A percentile compares a stretch with the other conserved stretches of the same genome.
phyloP scores from a whole-genome alignment of 192 early-diverging fungal species.

The Geranomyces variabilis region DNA sequence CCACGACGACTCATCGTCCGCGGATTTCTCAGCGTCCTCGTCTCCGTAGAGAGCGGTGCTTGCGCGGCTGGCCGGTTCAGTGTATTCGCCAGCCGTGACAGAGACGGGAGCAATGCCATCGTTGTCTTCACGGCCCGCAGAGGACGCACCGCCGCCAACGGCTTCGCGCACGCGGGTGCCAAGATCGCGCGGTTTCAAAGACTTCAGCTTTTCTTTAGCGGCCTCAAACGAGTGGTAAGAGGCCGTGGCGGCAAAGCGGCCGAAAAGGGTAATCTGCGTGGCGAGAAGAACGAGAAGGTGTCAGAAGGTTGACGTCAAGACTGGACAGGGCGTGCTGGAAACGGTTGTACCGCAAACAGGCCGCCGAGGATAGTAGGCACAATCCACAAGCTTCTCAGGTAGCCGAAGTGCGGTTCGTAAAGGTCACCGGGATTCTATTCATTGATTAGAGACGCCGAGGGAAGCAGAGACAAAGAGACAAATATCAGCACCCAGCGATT shows the following conservation, averaged over 20 bases:
- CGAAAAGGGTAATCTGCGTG: not conserved
- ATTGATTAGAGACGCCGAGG: not conserved
- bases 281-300: not conserved
- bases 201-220: constrained; percentile 5
- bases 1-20: constrained; percentile 1
- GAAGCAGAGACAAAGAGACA: too few relatives aligned
- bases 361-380: constrained; percentile 14
- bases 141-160: not conserved
- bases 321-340: not conserved
- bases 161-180: not conserved
- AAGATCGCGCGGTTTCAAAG: not conserved
- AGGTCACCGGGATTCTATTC: not conserved
- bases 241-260: not conserved
- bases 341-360: constrained; percentile 12
- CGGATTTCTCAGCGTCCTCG: not conserved
- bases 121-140: not conserved
- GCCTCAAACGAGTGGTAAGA: not conserved
- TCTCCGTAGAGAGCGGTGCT: not conserved
- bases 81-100: not conserved
- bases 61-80: not conserved
- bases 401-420: constrained; percentile 20
- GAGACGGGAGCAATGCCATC: not conserved
- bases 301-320: not conserved
- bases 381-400: constrained; percentile 32
- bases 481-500: too few relatives aligned